Evolutionary conservation across 495 filamentous ascomycete species (phyloP).

Genomic region (Talaromyces proteolyticus): DNA sequence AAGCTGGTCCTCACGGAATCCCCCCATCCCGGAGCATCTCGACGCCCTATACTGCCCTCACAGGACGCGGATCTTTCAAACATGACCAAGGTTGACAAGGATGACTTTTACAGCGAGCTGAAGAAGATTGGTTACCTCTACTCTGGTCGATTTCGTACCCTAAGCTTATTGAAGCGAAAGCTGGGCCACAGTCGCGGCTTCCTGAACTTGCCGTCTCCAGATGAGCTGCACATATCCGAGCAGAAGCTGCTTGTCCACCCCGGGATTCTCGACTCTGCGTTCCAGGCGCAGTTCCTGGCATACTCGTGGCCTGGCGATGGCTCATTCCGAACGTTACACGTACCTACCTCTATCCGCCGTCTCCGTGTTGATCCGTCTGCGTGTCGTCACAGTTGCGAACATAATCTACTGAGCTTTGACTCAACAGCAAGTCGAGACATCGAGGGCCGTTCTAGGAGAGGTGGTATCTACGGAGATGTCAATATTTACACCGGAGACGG

Average conservation of each 20-base stretch:
- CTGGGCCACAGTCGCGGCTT: constrained; percentile 17
- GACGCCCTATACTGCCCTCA: not conserved
- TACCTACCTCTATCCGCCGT: constrained; percentile 33
- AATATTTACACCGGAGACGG: not conserved
- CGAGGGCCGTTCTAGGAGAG: not conserved
- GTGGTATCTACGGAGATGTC: not conserved
- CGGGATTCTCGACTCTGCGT: constrained; percentile 29
- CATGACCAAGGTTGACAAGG: constrained; percentile 2
- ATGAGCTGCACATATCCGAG: not conserved
- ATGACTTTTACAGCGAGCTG: constrained; percentile 36
- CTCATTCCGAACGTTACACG: constrained; percentile 13
- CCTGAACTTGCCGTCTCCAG: constrained; percentile 1
- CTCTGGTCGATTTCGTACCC: constrained; percentile 19
- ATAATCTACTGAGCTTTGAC: not conserved
- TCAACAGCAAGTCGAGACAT: not conserved
- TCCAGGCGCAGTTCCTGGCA: constrained; percentile 36
- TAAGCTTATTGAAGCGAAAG: constrained; percentile 17
- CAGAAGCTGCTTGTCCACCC: constrained; percentile 23
- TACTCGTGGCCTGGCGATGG: constrained; percentile 33
- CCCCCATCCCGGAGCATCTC: too few species aligned
- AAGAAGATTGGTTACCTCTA: constrained; percentile 25
- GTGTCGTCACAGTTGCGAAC: constrained; percentile 18
- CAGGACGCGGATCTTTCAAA: not conserved
- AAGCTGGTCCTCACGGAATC: not conserved
- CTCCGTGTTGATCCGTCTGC: constrained; percentile 34